These are phyloP conservation scores for Calonectria pseudoreteaudii DNA, from an alignment of 2,329 filamentous ascomycete genomes.

Conservation along the genomic window DNA sequence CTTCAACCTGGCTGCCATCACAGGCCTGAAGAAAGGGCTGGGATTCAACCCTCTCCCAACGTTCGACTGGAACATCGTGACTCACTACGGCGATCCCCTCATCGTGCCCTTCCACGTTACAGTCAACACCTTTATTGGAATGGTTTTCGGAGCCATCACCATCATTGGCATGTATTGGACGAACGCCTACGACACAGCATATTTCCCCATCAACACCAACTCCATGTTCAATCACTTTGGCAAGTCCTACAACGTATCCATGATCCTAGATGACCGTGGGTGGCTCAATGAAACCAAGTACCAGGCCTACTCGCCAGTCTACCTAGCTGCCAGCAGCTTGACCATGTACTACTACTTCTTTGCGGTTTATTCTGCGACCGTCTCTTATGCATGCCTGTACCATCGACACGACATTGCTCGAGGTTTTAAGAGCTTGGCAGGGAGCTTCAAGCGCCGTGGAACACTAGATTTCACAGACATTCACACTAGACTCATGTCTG, in stretches of 20 bases:
- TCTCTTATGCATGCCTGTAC: conserved; percentile 52
- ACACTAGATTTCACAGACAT: conserved; percentile 51
- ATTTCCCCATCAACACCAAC: conserved; percentile 61
- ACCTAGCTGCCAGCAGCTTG: conserved; percentile 35
- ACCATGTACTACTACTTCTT: conserved; percentile 33
- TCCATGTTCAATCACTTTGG: conserved; percentile 59
- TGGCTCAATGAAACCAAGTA: conserved; percentile 51
- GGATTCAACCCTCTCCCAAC: conserved; percentile 63
- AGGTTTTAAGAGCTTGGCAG: conserved; percentile 41
- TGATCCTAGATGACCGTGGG: conserved; percentile 55
- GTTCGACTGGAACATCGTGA: conserved; percentile 60
- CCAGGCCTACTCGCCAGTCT: conserved; percentile 49
- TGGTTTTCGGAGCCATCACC: conserved; percentile 51
- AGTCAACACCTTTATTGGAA: conserved; percentile 49
- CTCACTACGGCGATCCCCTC: conserved; percentile 33
- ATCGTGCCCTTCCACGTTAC: conserved; percentile 55
- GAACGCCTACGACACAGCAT: conserved; percentile 58
- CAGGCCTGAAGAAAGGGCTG: conserved; percentile 54
- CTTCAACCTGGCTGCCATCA: conserved; percentile 55
- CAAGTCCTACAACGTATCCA: conserved; percentile 52
- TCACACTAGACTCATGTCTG: conserved; percentile 56
- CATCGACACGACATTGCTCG: conserved; percentile 49
- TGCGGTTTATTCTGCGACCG: conserved; percentile 46
- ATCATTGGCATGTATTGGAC: conserved; percentile 57
- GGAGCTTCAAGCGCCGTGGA: conserved; percentile 29